Evolutionary conservation across 2,329 filamentous ascomycete genomes (phyloP), one percentile per base, ranked within the genome.

Genomic region (Nectriaceae sp.): DNA sequence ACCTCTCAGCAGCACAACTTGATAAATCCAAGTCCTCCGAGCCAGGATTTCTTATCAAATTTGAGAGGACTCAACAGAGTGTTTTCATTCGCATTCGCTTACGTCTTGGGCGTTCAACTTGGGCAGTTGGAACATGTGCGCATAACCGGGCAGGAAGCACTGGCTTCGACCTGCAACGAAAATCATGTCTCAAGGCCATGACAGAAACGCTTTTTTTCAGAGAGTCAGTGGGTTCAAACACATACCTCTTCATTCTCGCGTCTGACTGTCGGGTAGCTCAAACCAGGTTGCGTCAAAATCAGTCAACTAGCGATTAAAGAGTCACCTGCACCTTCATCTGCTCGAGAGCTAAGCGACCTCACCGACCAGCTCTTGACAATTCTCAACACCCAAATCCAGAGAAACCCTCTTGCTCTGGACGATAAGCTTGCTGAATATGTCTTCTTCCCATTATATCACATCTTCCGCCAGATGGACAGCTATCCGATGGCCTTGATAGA

Each of bases 361-460:
- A 73, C 72, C 2, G 65, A 68, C 20, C 70, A 76, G 48, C 66
- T 85, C 3, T 67, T 75, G 22, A 54, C 55, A 19, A 66, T 80
- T n/a, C 67, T 85, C 4, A 63, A 74, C 38, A 63, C 65, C 24
- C 77, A 77, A 59, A 59, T 72, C 21, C 61, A 65, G 36, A 62
- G 61, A 20, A 75, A 82, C 54, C 67, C 74, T 3, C 65, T 72
- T 2, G 72, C 74, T 1, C 68, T 97, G 16, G 90, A 97, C 66
- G 79, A 85, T 44, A 93, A 91, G 66, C 74, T 97, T 16, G 90
- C 92, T 13, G 92, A 97, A 73, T 99, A 97, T 75, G 81, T 89
- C 63, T 97, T 97, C 75, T 96, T 97, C 54, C 94, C 94, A 0
- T 75, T 99, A 0, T 91, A 90, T 1, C 88, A 94, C 59, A 83